Evolutionary conservation across 2,329 filamentous ascomycete species (phyloP).

Genomic region (Xylariaceae sp.): DNA sequence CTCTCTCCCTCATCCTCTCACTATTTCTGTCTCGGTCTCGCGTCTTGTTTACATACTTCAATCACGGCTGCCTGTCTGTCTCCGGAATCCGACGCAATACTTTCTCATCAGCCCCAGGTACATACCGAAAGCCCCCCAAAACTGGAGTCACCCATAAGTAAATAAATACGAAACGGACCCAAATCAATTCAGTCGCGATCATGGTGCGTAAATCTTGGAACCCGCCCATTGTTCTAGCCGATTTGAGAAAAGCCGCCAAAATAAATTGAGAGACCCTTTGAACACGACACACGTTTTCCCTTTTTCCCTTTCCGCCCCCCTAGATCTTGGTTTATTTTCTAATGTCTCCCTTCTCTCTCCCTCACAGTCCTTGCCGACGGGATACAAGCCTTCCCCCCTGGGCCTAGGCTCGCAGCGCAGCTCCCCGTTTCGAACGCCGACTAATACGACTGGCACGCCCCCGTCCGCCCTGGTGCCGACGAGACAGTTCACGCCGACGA

Average conservation of each 20-base stretch:
- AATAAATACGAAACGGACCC: neutral
- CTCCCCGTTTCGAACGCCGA: slow-evolving; percentile 59
- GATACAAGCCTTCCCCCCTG: slow-evolving; percentile 66
- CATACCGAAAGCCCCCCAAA: no score
- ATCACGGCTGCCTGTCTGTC: no score
- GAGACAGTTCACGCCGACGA: slow-evolving; percentile 59
- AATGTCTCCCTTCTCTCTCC: no score
- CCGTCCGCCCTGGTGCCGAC: slow-evolving; percentile 54
- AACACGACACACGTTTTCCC: slow-evolving; percentile 1
- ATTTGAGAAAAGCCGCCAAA: neutral
- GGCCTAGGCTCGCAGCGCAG: slow-evolving; percentile 65
- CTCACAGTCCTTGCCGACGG: slow-evolving; percentile 47
- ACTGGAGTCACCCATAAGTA: neutral
- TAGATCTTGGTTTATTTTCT: no score
- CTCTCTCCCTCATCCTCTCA: no score
- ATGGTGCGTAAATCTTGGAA: slow-evolving; percentile 26
- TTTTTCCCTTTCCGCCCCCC: neutral
- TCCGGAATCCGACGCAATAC: no score
- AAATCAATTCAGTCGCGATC: slow-evolving; percentile 13
- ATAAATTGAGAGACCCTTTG: slow-evolving; percentile 2
- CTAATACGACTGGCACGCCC: slow-evolving; percentile 53
- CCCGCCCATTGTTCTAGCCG: slow-evolving; percentile 17
- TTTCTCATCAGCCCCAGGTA: no score
- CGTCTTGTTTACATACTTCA: no score
- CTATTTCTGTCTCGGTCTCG: no score